phyloP scores from a whole-genome alignment of 1,284 basidiomycete species.

The Xerocomus nothofagi region DNA sequence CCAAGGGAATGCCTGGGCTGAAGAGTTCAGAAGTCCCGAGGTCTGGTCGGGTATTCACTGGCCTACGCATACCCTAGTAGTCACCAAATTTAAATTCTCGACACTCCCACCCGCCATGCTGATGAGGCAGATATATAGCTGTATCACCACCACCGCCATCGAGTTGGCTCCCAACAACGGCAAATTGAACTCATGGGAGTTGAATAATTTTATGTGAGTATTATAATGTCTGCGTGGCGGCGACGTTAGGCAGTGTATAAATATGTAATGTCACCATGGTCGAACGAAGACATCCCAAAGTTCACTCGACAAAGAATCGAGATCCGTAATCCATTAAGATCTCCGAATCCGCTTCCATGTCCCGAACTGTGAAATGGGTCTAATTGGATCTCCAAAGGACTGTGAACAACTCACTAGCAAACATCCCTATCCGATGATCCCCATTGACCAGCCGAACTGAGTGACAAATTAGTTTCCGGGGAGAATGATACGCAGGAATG shows the following conservation, averaged over 20 bases:
- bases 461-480: constrained; percentile 3
- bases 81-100: neutral
- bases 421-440: constrained; percentile 58
- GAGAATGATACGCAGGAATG: constrained; percentile 4
- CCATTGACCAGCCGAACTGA: constrained; percentile 58
- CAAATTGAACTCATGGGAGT: neutral
- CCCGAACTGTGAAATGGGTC: constrained; percentile 28
- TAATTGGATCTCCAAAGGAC: neutral
- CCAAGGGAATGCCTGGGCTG: neutral
- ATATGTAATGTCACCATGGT: neutral
- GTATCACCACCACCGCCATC: neutral
- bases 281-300: neutral
- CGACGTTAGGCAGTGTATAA: neutral
- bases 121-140: neutral
- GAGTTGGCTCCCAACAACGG: neutral
- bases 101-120: neutral
- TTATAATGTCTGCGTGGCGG: neutral
- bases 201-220: constrained; percentile 7
- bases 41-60: neutral
- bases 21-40: neutral
- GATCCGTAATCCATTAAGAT: constrained; percentile 54
- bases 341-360: constrained; percentile 44
- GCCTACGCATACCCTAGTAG: neutral
- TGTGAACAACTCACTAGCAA: constrained; percentile 42
- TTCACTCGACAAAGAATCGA: constrained; percentile 39